Evolutionary conservation across 177 flowering plant species (phyloP), one percentile per base, ranked within the genome.

Genomic region (Vitis hybrid): DNA sequence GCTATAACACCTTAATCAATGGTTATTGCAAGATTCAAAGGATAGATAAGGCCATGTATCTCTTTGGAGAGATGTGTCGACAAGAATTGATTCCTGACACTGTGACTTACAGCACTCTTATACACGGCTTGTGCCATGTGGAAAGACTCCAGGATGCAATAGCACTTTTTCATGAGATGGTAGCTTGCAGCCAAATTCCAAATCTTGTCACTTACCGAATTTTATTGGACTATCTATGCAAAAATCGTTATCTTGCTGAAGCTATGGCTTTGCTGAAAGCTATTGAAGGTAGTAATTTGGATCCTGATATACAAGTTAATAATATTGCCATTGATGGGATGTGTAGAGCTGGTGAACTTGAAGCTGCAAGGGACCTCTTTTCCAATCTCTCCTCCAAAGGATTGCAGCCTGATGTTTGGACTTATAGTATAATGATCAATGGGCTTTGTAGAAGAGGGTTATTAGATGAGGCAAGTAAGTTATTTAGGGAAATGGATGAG

Each of bases 381-480:
- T 38, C 10, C 13, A 3, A 1, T n/a, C 24, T 75, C 24, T 17
- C 51, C 8, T 2, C 44, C 8, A 64, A 49, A 50, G 69, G 69
- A 0, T 31, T 59, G 11, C 1, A 18, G 2, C 74, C 70, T 14
- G 10, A 65, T 47, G 22, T 22, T 8, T 11, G 17, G 4, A 66
- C 57, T 22, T 75, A 64, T 24, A 75, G 22, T 24, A 49, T 59
- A 1, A 33, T 75, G 18, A 60, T 75, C 12, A 60, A 66, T 2
- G 74, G 78, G 5, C 31, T 28, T 13, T 71, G 70, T 44, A 64
- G 19, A 55, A 38, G 44, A 33, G 68, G 68, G 12, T 15, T 38
- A 15, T 13, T 71, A 15, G 20, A 33, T 55, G 63, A 71, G 24
- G 74, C 68, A 13, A 19, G 4, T 6, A 56, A 20, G 13, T 33